Base-by-base conservation (phyloP, 2,329 filamentous ascomycete genomes). In the Alternaria triticimaculans region DNA sequence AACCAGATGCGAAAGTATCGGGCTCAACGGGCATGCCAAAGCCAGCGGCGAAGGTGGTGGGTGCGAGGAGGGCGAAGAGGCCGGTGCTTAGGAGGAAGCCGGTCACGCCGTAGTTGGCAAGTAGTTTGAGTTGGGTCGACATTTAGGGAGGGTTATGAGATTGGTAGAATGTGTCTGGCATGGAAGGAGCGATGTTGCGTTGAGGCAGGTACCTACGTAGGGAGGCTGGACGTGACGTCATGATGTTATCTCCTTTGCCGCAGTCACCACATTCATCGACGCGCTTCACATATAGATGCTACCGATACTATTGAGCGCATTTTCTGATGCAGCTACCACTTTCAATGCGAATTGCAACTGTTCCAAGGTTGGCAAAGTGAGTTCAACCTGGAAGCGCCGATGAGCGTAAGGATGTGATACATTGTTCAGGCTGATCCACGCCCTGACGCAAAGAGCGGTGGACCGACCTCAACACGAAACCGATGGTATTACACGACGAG, bases 1-100 rank as follows among this genome's bases (percentile, higher is more conserved):
- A 69, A 25, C 66, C 66, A 4, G 66, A 55, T 12, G 66, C 64
- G 51, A 65, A 63, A n/a, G 66, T 62, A n/a, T 65, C 37, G 25
- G 58, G 43, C 3, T 57, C 12, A 9, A 69, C 25, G 28, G 66
- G 66, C 66, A 69, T 69, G 50, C 62, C 62, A 33, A 69, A 69
- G 2, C 58, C 54, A 1, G 62, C 46, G 4, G 66, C 66, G 41
- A 69, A 55, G 2, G 66, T 69, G n/a, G 64, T 65, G 3, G 66
- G 66, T 2, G 30, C 49, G 10, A 69, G 50, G 3, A 69, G 62
- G 5, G 48, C 62, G 23, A 69, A 59, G 0, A 61, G 26, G 5
- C 66, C 66, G 11, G 66, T 69, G 21, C 49, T 57, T 12, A 69
- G 55, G 18, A 69, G 60, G 33, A 69, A 69, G 46, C 28, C 54